A percentile compares a stretch with the other conserved stretches of the same genome.
These are phyloP conservation scores for Diaporthe citri DNA, from an alignment of 2,329 filamentous ascomycete genomes.

Conservation along the genomic window DNA sequence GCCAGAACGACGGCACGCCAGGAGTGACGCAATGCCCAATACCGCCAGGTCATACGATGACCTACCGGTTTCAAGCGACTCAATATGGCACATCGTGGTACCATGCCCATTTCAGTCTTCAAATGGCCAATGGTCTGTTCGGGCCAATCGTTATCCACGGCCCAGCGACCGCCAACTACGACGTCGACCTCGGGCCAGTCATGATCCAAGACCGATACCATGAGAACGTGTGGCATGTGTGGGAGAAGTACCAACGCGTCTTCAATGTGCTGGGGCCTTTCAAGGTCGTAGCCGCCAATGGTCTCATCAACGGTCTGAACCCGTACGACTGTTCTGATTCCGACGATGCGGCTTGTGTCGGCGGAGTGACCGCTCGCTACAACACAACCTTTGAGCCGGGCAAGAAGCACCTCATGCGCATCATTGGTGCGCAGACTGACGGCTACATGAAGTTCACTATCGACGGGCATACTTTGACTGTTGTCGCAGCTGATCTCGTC, in stretches of 20 bases:
- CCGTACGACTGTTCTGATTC: slow-evolving; percentile 26
- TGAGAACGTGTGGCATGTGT: slow-evolving; percentile 41
- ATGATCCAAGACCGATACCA: slow-evolving; percentile 72
- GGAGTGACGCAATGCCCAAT: slow-evolving; percentile 65
- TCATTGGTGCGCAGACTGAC: slow-evolving; percentile 61
- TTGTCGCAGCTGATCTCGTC: slow-evolving; percentile 69
- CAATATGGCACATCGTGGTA: slow-evolving; percentile 57
- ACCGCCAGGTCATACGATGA: slow-evolving; percentile 35
- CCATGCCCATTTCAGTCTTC: slow-evolving; percentile 62
- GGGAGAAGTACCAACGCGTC: slow-evolving; percentile 19
- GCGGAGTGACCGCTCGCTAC: slow-evolving; percentile 45
- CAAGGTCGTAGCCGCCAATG: slow-evolving; percentile 21
- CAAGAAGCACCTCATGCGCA: slow-evolving; percentile 58
- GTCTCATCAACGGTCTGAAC: slow-evolving; percentile 33
- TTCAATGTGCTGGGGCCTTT: slow-evolving; percentile 8
- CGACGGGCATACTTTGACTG: slow-evolving; percentile 67
- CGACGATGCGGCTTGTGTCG: slow-evolving; percentile 31
- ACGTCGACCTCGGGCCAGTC: slow-evolving; percentile 72
- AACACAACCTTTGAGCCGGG: slow-evolving; percentile 48
- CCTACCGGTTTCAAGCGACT: slow-evolving; percentile 69
- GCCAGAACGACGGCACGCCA: slow-evolving; percentile 63
- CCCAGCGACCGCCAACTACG: slow-evolving; percentile 69
- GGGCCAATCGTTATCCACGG: slow-evolving; percentile 74
- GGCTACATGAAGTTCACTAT: slow-evolving; percentile 62
- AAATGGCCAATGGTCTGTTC: slow-evolving; percentile 67